phyloP scores from a whole-genome alignment of 1,139 yeast species.

The Geotrichum macrosporum region DNA sequence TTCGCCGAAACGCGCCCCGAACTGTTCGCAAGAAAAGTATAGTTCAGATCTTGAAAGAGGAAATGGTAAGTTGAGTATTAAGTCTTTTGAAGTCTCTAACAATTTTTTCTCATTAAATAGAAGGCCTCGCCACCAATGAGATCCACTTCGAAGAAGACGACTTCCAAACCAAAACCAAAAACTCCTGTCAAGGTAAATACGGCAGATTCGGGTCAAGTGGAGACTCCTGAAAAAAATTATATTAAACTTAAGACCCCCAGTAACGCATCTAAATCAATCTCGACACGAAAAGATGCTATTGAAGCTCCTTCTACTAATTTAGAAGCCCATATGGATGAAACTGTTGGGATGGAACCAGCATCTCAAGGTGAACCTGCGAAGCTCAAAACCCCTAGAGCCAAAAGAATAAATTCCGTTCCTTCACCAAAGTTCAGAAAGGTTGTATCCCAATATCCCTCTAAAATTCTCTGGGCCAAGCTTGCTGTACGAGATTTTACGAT shows the following conservation, averaged over 20 bases:
- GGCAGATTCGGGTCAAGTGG: not conserved
- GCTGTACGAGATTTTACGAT: constrained; percentile 32
- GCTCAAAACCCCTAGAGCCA: constrained; percentile 1
- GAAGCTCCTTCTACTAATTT: too few species aligned
- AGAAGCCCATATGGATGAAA: not conserved
- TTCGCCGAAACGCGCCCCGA: constrained; percentile 13
- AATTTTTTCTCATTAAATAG: not conserved
- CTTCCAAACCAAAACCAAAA: constrained; percentile 1
- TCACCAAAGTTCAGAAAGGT: constrained; percentile 31
- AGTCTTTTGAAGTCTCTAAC: not conserved
- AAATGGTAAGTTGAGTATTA: constrained; percentile 11
- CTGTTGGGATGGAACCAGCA: not conserved
- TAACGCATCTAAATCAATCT: too few species aligned
- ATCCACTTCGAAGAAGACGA: constrained; percentile 9
- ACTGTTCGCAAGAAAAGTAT: constrained; percentile 12
- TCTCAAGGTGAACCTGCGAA: not conserved
- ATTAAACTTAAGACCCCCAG: constrained; percentile 1
- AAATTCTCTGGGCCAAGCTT: constrained; percentile 30
- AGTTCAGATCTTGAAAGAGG: constrained; percentile 9
- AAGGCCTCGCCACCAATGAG: constrained; percentile 7
- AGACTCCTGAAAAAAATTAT: not conserved
- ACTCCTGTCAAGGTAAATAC: not conserved
- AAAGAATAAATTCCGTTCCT: constrained; percentile 21
- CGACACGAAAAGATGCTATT: too few species aligned
- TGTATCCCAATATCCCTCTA: constrained; percentile 27